Conservation (phyloP, 176 grass and related monocot genomes). For the Carex cristatella region DNA sequence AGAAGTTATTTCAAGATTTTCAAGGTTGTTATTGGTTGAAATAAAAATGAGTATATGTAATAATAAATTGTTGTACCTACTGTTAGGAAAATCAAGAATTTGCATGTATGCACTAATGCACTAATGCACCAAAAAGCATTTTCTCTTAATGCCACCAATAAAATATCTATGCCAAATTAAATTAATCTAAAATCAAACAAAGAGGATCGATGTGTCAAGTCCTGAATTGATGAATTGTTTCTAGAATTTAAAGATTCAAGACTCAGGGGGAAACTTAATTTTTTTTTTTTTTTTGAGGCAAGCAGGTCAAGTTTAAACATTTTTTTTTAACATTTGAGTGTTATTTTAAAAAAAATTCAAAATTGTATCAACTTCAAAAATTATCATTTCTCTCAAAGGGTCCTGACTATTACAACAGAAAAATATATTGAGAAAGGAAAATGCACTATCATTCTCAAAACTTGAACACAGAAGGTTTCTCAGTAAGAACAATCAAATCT, state of each 20-base stretch:
- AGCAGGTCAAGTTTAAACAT: too few species aligned
- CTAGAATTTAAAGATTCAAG: background rate
- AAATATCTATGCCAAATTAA: background rate
- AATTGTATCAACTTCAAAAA: background rate
- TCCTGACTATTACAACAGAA: background rate
- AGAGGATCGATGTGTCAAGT: background rate
- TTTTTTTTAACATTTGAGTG: background rate
- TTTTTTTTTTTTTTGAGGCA: background rate
- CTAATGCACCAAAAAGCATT: background rate
- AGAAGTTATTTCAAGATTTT: background rate
- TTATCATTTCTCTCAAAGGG: background rate
- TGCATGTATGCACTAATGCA: background rate
- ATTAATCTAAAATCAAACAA: background rate
- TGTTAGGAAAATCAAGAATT: background rate
- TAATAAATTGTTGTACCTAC: background rate
- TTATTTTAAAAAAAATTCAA: background rate
- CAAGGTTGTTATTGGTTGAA: background rate
- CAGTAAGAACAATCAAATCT: background rate
- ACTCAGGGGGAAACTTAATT: background rate
- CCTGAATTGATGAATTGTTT: background rate
- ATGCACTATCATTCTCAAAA: background rate
- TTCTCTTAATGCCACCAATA: background rate
- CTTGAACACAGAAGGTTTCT: background rate
- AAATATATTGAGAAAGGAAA: background rate
- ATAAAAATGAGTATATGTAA: background rate